Evolutionary conservation across 495 filamentous ascomycete genomes (phyloP).

Genomic region (Darksidea phi): DNA sequence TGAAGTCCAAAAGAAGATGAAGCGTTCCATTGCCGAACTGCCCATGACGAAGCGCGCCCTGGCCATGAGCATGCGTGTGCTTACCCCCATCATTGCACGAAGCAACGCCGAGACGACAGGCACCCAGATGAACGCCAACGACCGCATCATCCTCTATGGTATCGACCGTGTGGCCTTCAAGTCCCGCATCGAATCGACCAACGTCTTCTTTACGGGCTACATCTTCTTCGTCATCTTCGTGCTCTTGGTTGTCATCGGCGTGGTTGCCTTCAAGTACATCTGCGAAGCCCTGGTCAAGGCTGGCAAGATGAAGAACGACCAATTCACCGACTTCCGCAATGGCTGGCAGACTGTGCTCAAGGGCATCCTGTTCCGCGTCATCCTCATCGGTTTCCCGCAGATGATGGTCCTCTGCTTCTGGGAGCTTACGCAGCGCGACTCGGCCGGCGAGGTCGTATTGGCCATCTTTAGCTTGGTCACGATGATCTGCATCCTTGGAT

Average conservation of each 20-base stretch:
- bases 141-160: constrained; percentile 71
- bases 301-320: constrained; percentile 79
- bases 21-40: constrained; percentile 73
- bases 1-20: constrained; percentile 77
- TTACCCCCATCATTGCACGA: constrained; percentile 52
- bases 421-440: constrained; percentile 87
- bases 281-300: constrained; percentile 71
- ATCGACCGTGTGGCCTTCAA: constrained; percentile 89
- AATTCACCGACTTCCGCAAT: constrained; percentile 90
- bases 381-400: constrained; percentile 91
- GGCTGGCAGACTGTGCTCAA: constrained; percentile 85
- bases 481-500: constrained; percentile 74
- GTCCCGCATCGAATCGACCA: constrained; percentile 81
- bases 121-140: constrained; percentile 44
- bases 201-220: constrained; percentile 90
- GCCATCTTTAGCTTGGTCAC: constrained; percentile 88
- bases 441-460: constrained; percentile 80
- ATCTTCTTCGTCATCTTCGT: constrained; percentile 88
- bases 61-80: constrained; percentile 49
- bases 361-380: constrained; percentile 87
- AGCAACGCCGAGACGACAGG: constrained; percentile 49
- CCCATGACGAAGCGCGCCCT: constrained; percentile 54
- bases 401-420: constrained; percentile 89
- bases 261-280: constrained; percentile 74
- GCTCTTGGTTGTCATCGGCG: constrained; percentile 65